phyloP scores from a whole-genome alignment of 768 basidiomycete genomes.

The Hysterangium stoloniferum region DNA sequence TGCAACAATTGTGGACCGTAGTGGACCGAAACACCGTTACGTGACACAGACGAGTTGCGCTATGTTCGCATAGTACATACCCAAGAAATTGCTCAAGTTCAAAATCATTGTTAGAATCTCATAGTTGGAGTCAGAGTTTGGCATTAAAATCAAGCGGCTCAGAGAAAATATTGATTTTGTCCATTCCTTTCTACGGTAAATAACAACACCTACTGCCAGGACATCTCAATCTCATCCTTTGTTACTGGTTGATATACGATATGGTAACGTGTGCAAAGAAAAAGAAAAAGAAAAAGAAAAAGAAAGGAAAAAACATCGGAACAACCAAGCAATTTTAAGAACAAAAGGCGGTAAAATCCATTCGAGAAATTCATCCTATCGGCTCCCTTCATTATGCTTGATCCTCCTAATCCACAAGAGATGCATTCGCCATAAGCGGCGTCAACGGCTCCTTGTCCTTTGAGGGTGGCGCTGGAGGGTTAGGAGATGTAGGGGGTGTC shows the following conservation, averaged over 20 bases:
- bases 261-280: not conserved
- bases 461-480: not conserved
- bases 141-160: too few species aligned
- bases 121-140: too few species aligned
- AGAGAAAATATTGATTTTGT: too few species aligned
- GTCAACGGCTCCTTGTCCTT: not conserved
- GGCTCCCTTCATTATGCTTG: not conserved
- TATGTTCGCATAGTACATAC: too few species aligned
- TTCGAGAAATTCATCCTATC: not conserved
- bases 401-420: not conserved
- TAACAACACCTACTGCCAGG: too few species aligned
- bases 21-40: too few species aligned
- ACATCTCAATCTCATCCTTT: too few species aligned
- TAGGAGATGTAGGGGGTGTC: not conserved
- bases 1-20: too few species aligned
- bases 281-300: not conserved
- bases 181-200: too few species aligned
- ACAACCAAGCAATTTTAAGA: not conserved
- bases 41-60: too few species aligned
- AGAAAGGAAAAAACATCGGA: not conserved
- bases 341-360: not conserved
- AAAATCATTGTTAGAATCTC: too few species aligned
- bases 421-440: constrained; percentile 5
- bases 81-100: too few species aligned
- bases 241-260: not conserved